phyloP scores from a whole-genome alignment of 768 basidiomycete species.

The Peribolospora kevripleyi region DNA sequence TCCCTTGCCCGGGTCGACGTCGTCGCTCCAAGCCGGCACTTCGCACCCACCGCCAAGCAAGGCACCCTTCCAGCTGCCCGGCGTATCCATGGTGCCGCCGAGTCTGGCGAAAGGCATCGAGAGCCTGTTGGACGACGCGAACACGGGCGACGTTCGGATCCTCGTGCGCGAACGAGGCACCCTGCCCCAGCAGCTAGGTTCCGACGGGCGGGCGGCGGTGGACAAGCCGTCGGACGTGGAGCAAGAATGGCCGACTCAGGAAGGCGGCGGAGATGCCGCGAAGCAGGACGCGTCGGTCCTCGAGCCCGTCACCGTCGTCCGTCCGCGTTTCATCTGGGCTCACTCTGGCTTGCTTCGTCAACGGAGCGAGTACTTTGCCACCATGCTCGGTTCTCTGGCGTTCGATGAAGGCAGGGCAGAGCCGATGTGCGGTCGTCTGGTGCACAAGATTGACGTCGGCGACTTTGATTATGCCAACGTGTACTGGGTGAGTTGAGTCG shows the following conservation, averaged over 20 bases:
- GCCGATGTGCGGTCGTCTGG: neutral
- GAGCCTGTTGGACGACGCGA: neutral
- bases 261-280: too few relatives aligned
- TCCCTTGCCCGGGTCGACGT: too few relatives aligned
- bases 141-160: neutral
- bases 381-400: neutral
- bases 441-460: neutral
- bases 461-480: neutral
- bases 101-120: neutral
- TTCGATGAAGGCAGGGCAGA: neutral
- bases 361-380: neutral
- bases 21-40: too few relatives aligned
- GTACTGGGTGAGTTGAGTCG: neutral
- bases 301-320: neutral
- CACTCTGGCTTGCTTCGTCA: neutral
- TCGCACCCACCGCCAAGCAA: too few relatives aligned
- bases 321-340: neutral
- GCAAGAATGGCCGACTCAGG: too few relatives aligned
- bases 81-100: neutral
- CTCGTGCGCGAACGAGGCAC: neutral
- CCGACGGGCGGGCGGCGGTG: too few relatives aligned
- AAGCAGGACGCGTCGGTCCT: too few relatives aligned
- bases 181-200: too few relatives aligned
- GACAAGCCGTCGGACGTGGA: too few relatives aligned
- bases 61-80: too few relatives aligned